phyloP scores from a whole-genome alignment of 768 basidiomycete genomes.

The Tubosaeta sp. region DNA sequence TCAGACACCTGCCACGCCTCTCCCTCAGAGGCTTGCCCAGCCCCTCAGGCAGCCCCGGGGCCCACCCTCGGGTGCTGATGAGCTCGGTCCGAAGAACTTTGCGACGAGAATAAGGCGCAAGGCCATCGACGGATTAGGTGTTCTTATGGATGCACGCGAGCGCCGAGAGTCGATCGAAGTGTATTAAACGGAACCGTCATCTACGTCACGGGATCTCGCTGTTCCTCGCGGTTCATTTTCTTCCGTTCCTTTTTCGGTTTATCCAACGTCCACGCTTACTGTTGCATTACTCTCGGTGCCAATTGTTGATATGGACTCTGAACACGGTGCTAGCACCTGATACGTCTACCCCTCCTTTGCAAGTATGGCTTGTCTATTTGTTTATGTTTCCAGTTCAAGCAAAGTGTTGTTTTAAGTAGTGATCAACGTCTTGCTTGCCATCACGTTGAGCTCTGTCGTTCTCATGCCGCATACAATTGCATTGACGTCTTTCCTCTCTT shows the following conservation, averaged over 20 bases:
- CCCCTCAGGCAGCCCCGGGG: slow-evolving; percentile 84
- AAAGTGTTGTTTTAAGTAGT: slow-evolving; percentile 28
- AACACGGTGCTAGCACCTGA: slow-evolving; percentile 24
- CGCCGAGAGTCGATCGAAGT: slow-evolving; percentile 71
- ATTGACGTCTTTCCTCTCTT: slow-evolving; percentile 10
- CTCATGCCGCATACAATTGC: slow-evolving; percentile 12
- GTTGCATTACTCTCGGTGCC: slow-evolving; percentile 10
- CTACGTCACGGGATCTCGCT: slow-evolving; percentile 4
- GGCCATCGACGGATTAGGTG: slow-evolving; percentile 77
- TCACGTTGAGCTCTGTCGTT: slow-evolving; percentile 18
- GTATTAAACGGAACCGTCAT: slow-evolving; percentile 40
- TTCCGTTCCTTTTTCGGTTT: slow-evolving; percentile 18
- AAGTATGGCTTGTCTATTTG: slow-evolving; percentile 17
- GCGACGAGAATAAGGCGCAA: slow-evolving; percentile 79
- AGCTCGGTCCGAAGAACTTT: slow-evolving; percentile 86
- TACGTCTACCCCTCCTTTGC: slow-evolving; percentile 24
- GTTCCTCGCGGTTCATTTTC: slow-evolving; percentile 10
- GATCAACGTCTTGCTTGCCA: slow-evolving; percentile 24
- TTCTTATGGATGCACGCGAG: slow-evolving; percentile 78
- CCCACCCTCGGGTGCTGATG: slow-evolving; percentile 82
- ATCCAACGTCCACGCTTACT: slow-evolving; percentile 9
- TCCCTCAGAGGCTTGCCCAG: slow-evolving; percentile 53
- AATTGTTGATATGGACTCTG: slow-evolving; percentile 18
- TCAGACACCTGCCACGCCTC: slow-evolving; percentile 22
- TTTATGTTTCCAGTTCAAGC: slow-evolving; percentile 18